These are phyloP conservation scores for Chaetoscypha palmicola DNA, from an alignment of 2,329 filamentous ascomycete genomes.

Conservation along the genomic window DNA sequence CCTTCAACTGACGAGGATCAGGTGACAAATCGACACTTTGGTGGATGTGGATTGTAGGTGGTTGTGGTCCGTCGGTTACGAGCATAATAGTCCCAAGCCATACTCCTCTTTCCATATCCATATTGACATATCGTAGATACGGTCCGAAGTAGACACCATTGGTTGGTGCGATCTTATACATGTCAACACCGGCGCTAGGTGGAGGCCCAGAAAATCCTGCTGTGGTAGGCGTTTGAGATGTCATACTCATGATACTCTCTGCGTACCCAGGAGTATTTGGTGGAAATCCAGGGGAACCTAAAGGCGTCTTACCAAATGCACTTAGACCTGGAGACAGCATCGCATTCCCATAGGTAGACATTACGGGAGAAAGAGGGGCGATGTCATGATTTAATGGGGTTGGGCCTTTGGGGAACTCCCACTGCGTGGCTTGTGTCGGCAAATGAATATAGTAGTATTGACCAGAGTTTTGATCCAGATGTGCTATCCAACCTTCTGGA, in stretches of 20 bases:
- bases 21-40: constrained; percentile 84
- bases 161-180: constrained; percentile 88
- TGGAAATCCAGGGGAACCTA: constrained; percentile 76
- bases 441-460: constrained; percentile 99
- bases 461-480: constrained; percentile 87
- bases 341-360: constrained; percentile 63
- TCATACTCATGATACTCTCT: constrained; percentile 77
- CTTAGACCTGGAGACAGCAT: constrained; percentile 61
- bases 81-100: constrained; percentile 94
- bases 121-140: constrained; percentile 91
- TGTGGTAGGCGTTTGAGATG: constrained; percentile 65
- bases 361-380: constrained; percentile 71
- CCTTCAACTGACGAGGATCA: constrained; percentile 79
- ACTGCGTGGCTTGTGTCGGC: constrained; percentile 90
- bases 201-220: constrained; percentile 87
- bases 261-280: constrained; percentile 79
- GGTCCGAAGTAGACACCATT: constrained; percentile 98
- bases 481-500: constrained; percentile 96
- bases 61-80: constrained; percentile 83
- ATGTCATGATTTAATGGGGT: constrained; percentile 81
- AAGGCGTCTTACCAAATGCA: constrained; percentile 50
- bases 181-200: constrained; percentile 78
- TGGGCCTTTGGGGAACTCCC: constrained; percentile 96
- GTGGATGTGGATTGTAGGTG: constrained; percentile 93
- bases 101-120: constrained; percentile 84